These are phyloP conservation scores for Chaetoscypha palmicola DNA, from an alignment of 2,329 filamentous ascomycete genomes.

Conservation along the genomic window DNA sequence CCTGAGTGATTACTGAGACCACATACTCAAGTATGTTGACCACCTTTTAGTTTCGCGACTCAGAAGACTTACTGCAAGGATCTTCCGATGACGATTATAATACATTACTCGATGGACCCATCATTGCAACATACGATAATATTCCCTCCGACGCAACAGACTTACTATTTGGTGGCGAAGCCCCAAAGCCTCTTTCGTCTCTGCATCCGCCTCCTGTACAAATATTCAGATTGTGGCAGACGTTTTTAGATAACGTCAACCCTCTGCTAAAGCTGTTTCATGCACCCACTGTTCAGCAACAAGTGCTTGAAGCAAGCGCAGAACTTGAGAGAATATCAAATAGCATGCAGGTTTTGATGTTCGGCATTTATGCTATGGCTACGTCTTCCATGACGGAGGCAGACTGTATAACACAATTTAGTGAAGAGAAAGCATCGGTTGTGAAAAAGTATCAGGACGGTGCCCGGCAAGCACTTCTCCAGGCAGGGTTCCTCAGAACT, in stretches of 20 bases:
- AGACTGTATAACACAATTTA: slow-evolving; percentile 45
- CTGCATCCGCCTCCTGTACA: slow-evolving; percentile 52
- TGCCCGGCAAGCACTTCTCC: slow-evolving; percentile 57
- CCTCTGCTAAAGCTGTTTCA: slow-evolving; percentile 63
- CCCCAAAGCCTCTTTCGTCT: slow-evolving; percentile 35
- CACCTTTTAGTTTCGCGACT: slow-evolving; percentile 29
- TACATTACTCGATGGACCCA: too few species aligned
- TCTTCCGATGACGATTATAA: too few species aligned
- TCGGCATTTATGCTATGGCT: slow-evolving; percentile 55
- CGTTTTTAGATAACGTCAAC: slow-evolving; percentile 63
- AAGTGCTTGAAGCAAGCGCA: slow-evolving; percentile 55
- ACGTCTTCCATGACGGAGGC: slow-evolving; percentile 51
- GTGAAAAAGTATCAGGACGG: slow-evolving; percentile 48
- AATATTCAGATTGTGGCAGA: slow-evolving; percentile 61
- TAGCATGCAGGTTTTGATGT: slow-evolving; percentile 60
- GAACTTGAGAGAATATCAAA: slow-evolving; percentile 38
- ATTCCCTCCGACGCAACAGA: slow-evolving; percentile 15
- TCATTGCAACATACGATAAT: slow-evolving; percentile 27
- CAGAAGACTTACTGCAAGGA: slow-evolving; percentile 30
- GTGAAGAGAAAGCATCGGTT: slow-evolving; percentile 44
- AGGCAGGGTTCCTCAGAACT: slow-evolving; percentile 57
- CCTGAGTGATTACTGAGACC: too few species aligned
- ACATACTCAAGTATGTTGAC: too few species aligned
- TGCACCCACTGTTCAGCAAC: slow-evolving; percentile 56
- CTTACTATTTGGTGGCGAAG: slow-evolving; percentile 43